These are phyloP conservation scores for Aspergillus chevalieri DNA, from an alignment of 2,329 filamentous ascomycete species.

Conservation along the genomic window DNA sequence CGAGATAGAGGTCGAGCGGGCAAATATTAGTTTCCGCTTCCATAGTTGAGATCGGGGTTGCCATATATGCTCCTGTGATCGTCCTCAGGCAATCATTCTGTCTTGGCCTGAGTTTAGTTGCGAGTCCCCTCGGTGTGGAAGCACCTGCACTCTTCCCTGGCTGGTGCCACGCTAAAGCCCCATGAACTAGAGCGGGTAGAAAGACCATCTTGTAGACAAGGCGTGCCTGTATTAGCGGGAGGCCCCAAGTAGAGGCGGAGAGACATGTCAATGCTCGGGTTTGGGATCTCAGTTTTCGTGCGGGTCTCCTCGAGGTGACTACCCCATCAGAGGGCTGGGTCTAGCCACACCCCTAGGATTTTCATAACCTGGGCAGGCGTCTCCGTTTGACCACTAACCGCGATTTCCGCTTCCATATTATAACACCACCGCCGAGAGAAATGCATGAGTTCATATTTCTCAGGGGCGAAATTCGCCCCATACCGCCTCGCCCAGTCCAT, in stretches of 20 bases:
- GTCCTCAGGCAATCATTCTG: neutral
- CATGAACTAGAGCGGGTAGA: neutral
- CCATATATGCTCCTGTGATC: neutral
- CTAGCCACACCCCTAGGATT: neutral
- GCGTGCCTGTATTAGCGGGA: neutral
- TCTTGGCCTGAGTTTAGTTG: neutral
- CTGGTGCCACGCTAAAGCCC: neutral
- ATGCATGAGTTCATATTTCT: conserved; percentile 6
- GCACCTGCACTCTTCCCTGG: neutral
- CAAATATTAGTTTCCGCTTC: neutral
- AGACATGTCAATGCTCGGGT: neutral
- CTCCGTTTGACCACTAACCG: neutral
- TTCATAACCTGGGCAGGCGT: neutral
- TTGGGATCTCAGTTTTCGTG: neutral
- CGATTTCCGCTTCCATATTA: neutral
- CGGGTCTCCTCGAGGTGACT: neutral
- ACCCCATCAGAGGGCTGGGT: neutral
- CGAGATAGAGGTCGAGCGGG: neutral
- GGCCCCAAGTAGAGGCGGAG: neutral
- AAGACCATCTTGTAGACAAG: neutral
- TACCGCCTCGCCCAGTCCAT: conserved; percentile 1
- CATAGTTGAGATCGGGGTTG: neutral
- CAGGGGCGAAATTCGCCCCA: conserved; percentile 1
- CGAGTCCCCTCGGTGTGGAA: neutral
- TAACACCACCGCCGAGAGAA: neutral